These are phyloP conservation scores for Ascochyta rabiei DNA, from an alignment of 2,329 filamentous ascomycete species.

Conservation along the genomic window DNA sequence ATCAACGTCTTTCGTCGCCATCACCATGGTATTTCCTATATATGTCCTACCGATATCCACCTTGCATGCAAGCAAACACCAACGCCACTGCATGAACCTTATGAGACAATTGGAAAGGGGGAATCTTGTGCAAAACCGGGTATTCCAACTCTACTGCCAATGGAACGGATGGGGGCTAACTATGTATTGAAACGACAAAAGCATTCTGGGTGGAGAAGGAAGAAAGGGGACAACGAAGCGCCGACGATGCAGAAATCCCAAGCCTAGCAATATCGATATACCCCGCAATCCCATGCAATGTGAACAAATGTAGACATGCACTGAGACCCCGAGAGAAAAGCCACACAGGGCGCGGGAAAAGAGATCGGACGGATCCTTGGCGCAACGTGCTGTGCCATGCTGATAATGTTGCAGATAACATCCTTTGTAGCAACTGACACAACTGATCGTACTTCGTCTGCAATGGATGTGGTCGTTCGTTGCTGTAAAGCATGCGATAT, in stretches of 20 bases:
- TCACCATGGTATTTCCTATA: constrained; percentile 11
- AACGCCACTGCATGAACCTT: constrained; percentile 17
- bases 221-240: constrained; percentile 21
- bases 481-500: not conserved
- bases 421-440: not conserved
- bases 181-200: constrained; percentile 20
- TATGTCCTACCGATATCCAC: constrained; percentile 24
- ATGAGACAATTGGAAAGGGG: constrained; percentile 28
- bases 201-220: constrained; percentile 19
- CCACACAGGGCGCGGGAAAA: constrained; percentile 10
- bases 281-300: constrained; percentile 40
- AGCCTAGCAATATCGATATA: constrained; percentile 18
- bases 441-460: constrained; percentile 8
- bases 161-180: constrained; percentile 26
- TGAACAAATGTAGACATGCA: constrained; percentile 31
- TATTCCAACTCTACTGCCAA: constrained; percentile 20
- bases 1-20: constrained; percentile 11
- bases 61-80: constrained; percentile 22
- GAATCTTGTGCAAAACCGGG: constrained; percentile 37
- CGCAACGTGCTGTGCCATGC: constrained; percentile 3
- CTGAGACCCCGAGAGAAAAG: constrained; percentile 30
- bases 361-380: constrained; percentile 3
- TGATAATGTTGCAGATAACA: constrained; percentile 3
- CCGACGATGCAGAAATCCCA: constrained; percentile 30
- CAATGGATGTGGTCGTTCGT: not conserved